Base-by-base conservation (phyloP, 768 basidiomycete species). In the Hypsizygus marmoreus region DNA sequence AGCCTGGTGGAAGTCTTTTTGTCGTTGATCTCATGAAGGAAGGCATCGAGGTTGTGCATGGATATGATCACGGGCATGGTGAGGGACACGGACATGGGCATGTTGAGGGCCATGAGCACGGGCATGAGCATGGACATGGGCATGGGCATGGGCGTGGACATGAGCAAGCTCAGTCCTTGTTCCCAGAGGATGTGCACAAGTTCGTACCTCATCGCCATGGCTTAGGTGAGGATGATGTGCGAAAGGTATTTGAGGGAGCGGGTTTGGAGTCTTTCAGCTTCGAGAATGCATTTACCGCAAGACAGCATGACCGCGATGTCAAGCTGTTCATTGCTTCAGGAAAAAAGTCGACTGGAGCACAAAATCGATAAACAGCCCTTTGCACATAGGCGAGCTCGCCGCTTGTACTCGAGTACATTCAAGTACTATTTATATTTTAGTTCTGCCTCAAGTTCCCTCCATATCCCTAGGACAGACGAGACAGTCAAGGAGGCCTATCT, bases 251-350 rank as follows among this genome's bases (percentile, higher is more conserved):
- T 47, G 77, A 75, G 29, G 64, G 56, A 0, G 84, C 80, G 2
- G 81, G 80, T 3, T 60, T 90, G 47, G 58, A 55, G 17, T 67
- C 71, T 12, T 67, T 80, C 42, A 60, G 60, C 24, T 77, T 78
- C 41, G 54, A 70, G 23, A 54, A 61, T 4, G 61, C 67, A 7
- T 54, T 65, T 4, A 47, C 52, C 16, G 72, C 59, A 6, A 69
- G 44, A 47, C 55, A 64, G 36, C 54, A 47, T 25, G 71, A 68
- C 9, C 57, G 61, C 25, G 55, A 65, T 13, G 62, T 73, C 1
- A 59, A 69, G 22, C 50, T 83, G n/a, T 87, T 88, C 63, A 58
- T 86, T 17, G 82, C 81, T 1, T 73, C 72, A 51, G 82, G 80
- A 11, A 60, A 63, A 28, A 81, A 73, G 48, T 56, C 62, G 47